Base-by-base conservation (phyloP, 1,284 basidiomycete genomes). In the Vanrija humicola region DNA sequence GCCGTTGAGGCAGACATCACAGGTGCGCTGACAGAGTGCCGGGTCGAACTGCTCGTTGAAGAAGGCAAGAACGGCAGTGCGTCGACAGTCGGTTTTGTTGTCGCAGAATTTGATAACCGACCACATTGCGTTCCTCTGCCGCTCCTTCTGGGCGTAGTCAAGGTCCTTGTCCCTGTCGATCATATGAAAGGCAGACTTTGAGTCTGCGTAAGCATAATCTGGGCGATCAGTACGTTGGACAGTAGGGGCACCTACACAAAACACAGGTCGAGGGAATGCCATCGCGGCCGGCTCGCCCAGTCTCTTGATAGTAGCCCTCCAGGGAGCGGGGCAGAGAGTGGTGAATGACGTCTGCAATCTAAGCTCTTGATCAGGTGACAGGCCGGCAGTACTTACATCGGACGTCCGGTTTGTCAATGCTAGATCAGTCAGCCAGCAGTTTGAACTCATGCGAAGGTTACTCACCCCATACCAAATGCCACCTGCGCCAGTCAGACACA, bases 391-490 rank as follows among this genome's bases (percentile, higher is more conserved):
- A 56, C 79, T 54, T 65, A 85, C 84, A 77, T 66, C 75, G 61
- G 0, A 77, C 84, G 64, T 90, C 83, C 0, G 86, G 77, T 72
- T 97, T 97, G 77, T 98, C 93, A 57, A 98, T 94, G 16, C 70
- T 70, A 51, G 3, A 34, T 12, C 7, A 6, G 39, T 48, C 7
- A 38, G 21, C 34, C 26, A n/a, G 15, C 6, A 21, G 8, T 3
- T 21, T 39, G 1, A 29, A 12, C 9, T 23, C 3, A n/a, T 12
- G 3, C 8, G 16, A 50, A 12, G 28, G 8, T 29, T 15, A 34
- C 64, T 59, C 50, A 69, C 67, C 94, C 95, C 95, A 98, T 97
- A 9, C 95, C 95, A 72, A 98, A 98, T 0, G 90, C 90, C 63
- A 90, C 82, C 86, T 87, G 61, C 50, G 44, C 15, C 15, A 8